Percentiles rank a stretch among this genome's conserved stretches.
These are phyloP conservation scores for Gryganskiella cystojenkinii DNA, from an alignment of 192 early-diverging fungal genomes.

Conservation along the genomic window DNA sequence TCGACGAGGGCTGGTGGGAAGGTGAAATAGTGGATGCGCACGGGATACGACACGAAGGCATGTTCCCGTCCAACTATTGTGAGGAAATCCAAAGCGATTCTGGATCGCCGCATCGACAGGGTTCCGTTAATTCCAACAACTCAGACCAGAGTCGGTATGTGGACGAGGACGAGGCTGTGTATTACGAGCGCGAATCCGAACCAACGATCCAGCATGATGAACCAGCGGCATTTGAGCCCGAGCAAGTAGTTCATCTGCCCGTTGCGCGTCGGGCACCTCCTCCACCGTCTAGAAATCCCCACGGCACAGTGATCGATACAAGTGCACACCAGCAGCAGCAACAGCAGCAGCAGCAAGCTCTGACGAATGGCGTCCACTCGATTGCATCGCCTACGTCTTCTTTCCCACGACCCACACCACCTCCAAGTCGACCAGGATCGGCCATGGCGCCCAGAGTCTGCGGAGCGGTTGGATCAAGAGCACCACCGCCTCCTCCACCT, in stretches of 20 bases:
- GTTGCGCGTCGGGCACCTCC: constrained; percentile 1
- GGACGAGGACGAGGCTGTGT: constrained; percentile 23
- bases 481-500: constrained; percentile 19
- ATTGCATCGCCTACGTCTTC: not conserved
- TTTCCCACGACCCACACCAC: constrained; percentile 10
- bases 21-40: constrained; percentile 75
- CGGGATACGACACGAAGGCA: constrained; percentile 67
- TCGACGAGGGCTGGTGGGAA: constrained; percentile 94
- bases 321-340: too few relatives aligned
- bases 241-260: not conserved
- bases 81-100: constrained; percentile 58
- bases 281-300: not conserved
- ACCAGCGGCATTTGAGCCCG: constrained; percentile 5
- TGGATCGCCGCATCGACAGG: not conserved
- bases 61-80: constrained; percentile 94
- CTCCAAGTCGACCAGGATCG: constrained; percentile 19
- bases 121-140: not conserved
- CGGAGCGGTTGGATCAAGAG: constrained; percentile 13
- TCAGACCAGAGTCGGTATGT: constrained; percentile 3
- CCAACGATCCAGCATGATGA: not conserved
- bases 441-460: not conserved
- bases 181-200: constrained; percentile 14
- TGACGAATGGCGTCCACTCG: not conserved
- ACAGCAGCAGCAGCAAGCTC: too few relatives aligned
- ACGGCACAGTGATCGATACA: not conserved